Base-by-base conservation (phyloP, 306 rosid genomes). In the Lablab purpureus region DNA sequence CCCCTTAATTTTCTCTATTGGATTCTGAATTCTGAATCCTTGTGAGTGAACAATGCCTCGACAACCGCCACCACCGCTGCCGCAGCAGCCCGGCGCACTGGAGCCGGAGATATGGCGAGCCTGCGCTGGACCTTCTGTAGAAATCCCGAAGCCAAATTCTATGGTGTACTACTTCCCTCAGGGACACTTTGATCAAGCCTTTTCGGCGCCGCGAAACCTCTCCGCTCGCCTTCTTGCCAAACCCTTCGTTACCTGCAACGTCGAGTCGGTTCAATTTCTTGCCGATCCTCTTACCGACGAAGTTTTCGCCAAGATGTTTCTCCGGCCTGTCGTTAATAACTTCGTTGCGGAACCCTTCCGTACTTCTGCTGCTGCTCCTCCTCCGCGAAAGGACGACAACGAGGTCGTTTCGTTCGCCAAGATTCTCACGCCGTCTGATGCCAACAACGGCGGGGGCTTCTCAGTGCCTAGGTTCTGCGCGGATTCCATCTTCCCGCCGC, bases 371-470 rank as follows among this genome's bases (percentile, higher is more conserved):
- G 2, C 21, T 4, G 2, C 70, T 40, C 1, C 43, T 15, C 2
- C 56, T 12, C 2, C 25, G 3, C 10, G 19, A 1, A 54, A 14
- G 15, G 77, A 12, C 10, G 77, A 21, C 10, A 71, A 83, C 0
- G 71, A 27, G 28, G 52, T 89, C 4, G 82, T 55, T 0, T 81
- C 94, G 8, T 91, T 84, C 73, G 85, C 88, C 0, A 93, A 93
- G 90, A 60, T 87, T 84, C 86, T 91, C 10, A 91, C 97, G 6
- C 84, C 91, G 1, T 93, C 98, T 0, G 98, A 93, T 28, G 94
- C 98, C 7, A 90, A 93, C 73, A 93, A 93, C 67, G 97, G 98
- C 6, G 98, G 97, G 2, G 95, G 97, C 3, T 93, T 93, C 60
- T 90, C 93, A 0, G 95, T 93, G 4, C 98, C 98, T 27, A 87